Conservation (phyloP, 768 basidiomycete genomes). For the Pholiota microspora region DNA sequence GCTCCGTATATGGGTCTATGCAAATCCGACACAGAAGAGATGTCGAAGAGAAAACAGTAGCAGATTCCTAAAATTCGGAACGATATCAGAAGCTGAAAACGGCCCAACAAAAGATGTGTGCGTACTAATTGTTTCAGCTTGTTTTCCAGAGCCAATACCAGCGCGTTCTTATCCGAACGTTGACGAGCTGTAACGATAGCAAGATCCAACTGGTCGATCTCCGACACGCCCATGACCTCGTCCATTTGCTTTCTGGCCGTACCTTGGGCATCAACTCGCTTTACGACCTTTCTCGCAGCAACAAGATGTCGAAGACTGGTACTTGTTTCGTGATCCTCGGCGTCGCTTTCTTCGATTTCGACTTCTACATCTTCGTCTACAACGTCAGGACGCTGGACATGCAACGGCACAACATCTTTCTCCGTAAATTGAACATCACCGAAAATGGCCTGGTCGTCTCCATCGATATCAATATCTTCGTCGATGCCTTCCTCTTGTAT, state of each 20-base stretch:
- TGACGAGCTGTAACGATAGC: constrained; percentile 49
- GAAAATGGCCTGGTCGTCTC: constrained; percentile 65
- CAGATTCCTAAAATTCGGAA: constrained; percentile 38
- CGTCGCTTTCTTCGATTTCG: constrained; percentile 38
- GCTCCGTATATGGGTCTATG: constrained; percentile 73
- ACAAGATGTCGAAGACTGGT: constrained; percentile 52
- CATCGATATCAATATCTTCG: constrained; percentile 79
- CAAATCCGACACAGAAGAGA: constrained; percentile 71
- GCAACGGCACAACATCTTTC: constrained; percentile 54
- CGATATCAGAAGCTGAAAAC: constrained; percentile 4
- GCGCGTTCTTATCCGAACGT: constrained; percentile 43
- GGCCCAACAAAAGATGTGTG: background rate
- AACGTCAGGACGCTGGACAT: constrained; percentile 17
- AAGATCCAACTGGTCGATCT: constrained; percentile 44
- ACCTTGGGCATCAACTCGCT: constrained; percentile 15
- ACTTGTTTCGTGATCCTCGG: constrained; percentile 32
- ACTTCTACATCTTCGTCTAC: constrained; percentile 39
- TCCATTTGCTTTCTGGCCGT: constrained; percentile 31
- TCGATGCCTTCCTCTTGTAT: constrained; percentile 67
- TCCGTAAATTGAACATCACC: constrained; percentile 79
- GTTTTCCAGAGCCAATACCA: constrained; percentile 56
- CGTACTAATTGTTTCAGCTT: constrained; percentile 58
- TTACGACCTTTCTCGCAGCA: constrained; percentile 45
- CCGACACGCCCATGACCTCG: constrained; percentile 39
- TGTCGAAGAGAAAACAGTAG: constrained; percentile 37